Percentiles rank a stretch among this genome's conserved stretches.
phyloP scores from a whole-genome alignment of 352 stramenopile species.

The Pythium oligandrum region DNA sequence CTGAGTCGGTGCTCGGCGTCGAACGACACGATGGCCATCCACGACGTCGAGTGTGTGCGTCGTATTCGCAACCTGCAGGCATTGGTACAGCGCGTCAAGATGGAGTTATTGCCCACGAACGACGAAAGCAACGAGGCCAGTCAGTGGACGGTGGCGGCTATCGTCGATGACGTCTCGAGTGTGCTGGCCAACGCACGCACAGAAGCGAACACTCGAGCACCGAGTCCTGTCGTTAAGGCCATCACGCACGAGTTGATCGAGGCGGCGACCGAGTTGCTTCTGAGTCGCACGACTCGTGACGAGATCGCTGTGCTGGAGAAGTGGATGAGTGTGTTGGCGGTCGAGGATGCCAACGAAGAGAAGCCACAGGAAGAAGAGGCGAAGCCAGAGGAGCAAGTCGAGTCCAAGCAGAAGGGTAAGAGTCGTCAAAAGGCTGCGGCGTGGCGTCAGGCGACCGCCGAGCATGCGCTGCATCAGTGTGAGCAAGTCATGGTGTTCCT shows the following conservation, averaged over 20 bases:
- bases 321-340: constrained; percentile 37
- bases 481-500: too few relatives aligned
- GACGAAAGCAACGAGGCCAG: neutral
- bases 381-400: neutral
- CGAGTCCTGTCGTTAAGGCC: constrained; percentile 20
- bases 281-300: constrained; percentile 33
- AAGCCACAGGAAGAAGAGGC: neutral
- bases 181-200: constrained; percentile 16
- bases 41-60: constrained; percentile 16
- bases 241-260: constrained; percentile 59
- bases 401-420: too few relatives aligned
- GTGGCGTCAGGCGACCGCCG: too few relatives aligned
- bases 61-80: constrained; percentile 38
- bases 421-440: too few relatives aligned
- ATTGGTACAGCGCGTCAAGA: constrained; percentile 25
- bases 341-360: constrained; percentile 2
- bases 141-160: constrained; percentile 17
- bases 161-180: constrained; percentile 27
- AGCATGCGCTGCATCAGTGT: too few relatives aligned
- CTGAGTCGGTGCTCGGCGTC: constrained; percentile 45
- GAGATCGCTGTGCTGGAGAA: constrained; percentile 30
- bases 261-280: constrained; percentile 57
- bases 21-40: constrained; percentile 28
- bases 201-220: neutral
- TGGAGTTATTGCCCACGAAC: constrained; percentile 13